Evolutionary conservation across 2,329 filamentous ascomycete genomes (phyloP).

Genomic region (Myriosclerotinia curreyana): DNA sequence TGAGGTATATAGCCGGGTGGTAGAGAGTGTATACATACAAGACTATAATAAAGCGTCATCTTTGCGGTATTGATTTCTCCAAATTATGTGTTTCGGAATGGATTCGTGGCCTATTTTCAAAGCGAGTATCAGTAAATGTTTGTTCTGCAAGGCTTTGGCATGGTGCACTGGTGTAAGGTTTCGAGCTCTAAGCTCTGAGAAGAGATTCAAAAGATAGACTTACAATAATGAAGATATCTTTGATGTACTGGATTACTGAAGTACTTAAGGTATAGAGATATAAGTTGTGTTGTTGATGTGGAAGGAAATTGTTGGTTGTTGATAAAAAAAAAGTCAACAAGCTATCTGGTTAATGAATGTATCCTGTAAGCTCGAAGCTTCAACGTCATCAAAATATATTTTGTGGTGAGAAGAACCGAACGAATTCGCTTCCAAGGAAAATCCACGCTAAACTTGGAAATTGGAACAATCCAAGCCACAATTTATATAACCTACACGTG

Average conservation of each 20-base stretch:
- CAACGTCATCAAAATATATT: conserved; percentile 26
- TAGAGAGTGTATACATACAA: conserved; percentile 42
- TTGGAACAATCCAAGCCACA: neutral
- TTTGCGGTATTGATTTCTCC: conserved; percentile 33
- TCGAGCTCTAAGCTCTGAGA: neutral
- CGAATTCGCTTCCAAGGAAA: conserved; percentile 22
- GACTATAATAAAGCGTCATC: conserved; percentile 52
- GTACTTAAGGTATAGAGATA: too few species aligned
- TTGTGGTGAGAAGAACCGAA: conserved; percentile 14
- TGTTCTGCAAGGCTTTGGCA: neutral
- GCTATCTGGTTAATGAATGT: conserved; percentile 15
- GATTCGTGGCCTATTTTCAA: conserved; percentile 30
- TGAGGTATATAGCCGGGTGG: neutral
- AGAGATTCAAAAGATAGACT: neutral
- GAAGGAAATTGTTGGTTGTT: neutral
- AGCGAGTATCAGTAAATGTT: conserved; percentile 17
- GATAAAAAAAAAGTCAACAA: conserved; percentile 7
- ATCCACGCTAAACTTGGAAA: conserved; percentile 16
- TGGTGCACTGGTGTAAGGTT: neutral
- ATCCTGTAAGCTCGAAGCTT: conserved; percentile 23
- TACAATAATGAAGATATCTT: conserved; percentile 12
- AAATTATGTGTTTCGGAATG: conserved; percentile 21
- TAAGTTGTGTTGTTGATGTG: conserved; percentile 6
- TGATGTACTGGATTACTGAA: too few species aligned
- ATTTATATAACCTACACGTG: neutral